These are phyloP conservation scores for Apiospora aurea DNA, from an alignment of 2,329 filamentous ascomycete genomes.

Conservation along the genomic window DNA sequence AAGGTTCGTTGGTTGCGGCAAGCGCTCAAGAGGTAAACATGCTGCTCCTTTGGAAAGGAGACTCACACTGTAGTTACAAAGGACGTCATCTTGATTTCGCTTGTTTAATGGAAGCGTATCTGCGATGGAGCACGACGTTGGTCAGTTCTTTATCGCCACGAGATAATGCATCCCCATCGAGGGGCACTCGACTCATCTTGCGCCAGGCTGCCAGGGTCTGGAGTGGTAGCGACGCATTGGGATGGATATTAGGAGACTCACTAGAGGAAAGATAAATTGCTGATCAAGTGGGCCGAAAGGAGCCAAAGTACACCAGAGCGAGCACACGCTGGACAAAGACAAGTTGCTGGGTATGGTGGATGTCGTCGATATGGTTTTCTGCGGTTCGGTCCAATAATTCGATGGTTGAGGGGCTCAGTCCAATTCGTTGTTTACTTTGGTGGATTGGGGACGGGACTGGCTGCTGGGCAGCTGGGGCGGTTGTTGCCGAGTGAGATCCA, in stretches of 20 bases:
- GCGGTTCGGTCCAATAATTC: slow-evolving; percentile 12
- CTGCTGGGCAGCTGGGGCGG: background rate
- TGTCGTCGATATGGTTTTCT: background rate
- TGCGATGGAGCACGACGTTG: background rate
- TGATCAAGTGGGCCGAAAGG: slow-evolving; percentile 9
- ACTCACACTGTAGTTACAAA: slow-evolving; percentile 73
- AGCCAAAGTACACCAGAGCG: background rate
- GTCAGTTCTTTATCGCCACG: slow-evolving; percentile 3
- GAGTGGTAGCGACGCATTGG: background rate
- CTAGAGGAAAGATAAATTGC: background rate
- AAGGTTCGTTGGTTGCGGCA: slow-evolving; percentile 35
- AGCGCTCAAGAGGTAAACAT: slow-evolving; percentile 6
- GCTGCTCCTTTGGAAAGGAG: background rate
- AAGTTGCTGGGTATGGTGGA: background rate
- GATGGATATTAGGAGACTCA: background rate
- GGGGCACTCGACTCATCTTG: background rate
- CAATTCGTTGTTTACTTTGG: slow-evolving; percentile 6
- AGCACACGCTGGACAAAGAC: background rate
- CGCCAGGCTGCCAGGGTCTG: background rate
- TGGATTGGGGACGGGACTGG: background rate
- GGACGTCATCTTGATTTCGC: slow-evolving; percentile 66
- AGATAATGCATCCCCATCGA: background rate
- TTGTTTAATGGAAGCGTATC: background rate
- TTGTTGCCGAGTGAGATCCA: slow-evolving; percentile 21
- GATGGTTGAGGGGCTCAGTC: slow-evolving; percentile 10